phyloP scores from a whole-genome alignment of 2,329 filamentous ascomycete genomes.

The Sarocladiaceae sp. region DNA sequence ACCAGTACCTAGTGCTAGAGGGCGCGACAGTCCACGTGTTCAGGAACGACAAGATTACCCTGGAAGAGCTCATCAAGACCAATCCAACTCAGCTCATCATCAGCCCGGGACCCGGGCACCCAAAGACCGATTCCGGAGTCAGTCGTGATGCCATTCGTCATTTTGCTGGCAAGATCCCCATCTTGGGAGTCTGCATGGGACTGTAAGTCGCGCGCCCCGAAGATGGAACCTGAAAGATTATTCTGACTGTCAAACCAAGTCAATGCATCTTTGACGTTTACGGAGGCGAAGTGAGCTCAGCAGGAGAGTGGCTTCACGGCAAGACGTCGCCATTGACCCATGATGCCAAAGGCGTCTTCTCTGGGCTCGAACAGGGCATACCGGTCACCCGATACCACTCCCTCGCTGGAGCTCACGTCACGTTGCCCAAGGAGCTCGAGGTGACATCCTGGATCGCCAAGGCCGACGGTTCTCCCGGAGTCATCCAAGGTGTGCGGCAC shows the following conservation, averaged over 20 bases:
- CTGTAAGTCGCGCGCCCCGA: constrained; percentile 48
- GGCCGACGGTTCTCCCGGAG: constrained; percentile 68
- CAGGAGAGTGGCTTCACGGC: constrained; percentile 93
- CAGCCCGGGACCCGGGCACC: constrained; percentile 92
- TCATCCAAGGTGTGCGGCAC: constrained; percentile 96
- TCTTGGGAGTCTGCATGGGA: constrained; percentile 98
- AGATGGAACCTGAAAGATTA: too few species aligned
- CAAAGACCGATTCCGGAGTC: constrained; percentile 82
- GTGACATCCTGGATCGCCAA: constrained; percentile 83
- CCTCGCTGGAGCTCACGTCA: constrained; percentile 83
- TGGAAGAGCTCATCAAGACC: constrained; percentile 75
- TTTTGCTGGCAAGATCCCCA: constrained; percentile 89
- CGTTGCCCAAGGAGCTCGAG: constrained; percentile 78
- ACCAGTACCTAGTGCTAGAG: constrained; percentile 96
- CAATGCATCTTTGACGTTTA: constrained; percentile 96
- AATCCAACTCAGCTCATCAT: constrained; percentile 91
- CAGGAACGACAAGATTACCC: constrained; percentile 83
- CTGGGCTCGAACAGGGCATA: constrained; percentile 69
- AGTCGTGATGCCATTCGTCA: constrained; percentile 86
- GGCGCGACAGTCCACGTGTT: constrained; percentile 85
- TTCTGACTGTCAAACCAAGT: constrained; percentile 30
- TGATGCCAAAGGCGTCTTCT: constrained; percentile 87
- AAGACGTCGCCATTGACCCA: constrained; percentile 91
- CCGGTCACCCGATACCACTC: constrained; percentile 96
- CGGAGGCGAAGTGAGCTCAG: constrained; percentile 83